Evolutionary conservation across 176 grass and related monocot genomes (phyloP).

Genomic region (Rhynchospora breviuscula): DNA sequence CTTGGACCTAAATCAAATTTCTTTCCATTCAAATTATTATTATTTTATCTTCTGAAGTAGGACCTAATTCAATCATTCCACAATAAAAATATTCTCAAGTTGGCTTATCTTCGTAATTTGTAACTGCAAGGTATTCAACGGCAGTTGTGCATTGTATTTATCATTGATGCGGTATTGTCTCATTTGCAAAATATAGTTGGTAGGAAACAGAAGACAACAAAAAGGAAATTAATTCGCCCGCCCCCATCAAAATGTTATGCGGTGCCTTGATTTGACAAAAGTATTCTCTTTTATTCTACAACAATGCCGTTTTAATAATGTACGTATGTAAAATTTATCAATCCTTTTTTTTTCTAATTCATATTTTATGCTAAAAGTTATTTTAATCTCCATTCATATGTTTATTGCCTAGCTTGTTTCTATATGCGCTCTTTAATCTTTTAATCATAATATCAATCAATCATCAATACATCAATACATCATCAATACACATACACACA

Average conservation of each 20-base stretch:
- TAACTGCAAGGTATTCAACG: neutral
- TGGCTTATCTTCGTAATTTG: neutral
- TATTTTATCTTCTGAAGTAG: neutral
- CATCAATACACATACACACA: too few relatives aligned
- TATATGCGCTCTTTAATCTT: too few relatives aligned
- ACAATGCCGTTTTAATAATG: neutral
- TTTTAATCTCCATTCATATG: too few relatives aligned
- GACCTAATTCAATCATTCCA: slow-evolving; percentile 18
- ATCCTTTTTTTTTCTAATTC: too few relatives aligned
- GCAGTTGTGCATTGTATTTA: neutral
- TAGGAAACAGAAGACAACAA: slow-evolving; percentile 4
- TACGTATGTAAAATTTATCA: neutral
- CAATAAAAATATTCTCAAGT: neutral
- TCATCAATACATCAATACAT: too few relatives aligned
- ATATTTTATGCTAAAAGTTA: too few relatives aligned
- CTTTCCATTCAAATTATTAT: neutral
- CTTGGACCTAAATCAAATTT: slow-evolving; percentile 10
- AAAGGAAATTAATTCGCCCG: neutral
- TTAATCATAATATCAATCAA: too few relatives aligned
- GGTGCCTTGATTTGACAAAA: neutral
- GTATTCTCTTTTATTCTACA: neutral
- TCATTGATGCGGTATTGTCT: neutral
- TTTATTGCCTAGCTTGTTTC: too few relatives aligned
- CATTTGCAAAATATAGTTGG: neutral
- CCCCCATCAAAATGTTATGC: neutral